phyloP scores from a whole-genome alignment of 805 yeast genomes.

The Citeromyces matritensis region DNA sequence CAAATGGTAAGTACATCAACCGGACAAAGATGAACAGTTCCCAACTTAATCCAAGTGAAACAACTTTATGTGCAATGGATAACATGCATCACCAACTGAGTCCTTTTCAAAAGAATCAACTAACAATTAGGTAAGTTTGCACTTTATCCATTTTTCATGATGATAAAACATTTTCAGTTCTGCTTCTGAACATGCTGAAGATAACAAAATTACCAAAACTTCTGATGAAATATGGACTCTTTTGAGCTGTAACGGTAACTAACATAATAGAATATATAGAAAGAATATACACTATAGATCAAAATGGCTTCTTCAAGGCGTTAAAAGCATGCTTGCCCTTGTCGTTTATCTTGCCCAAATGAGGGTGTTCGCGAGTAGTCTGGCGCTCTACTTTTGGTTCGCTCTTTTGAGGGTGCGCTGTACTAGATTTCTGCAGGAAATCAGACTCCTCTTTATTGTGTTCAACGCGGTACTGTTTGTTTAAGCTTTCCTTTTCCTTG shows the following conservation, averaged over 20 bases:
- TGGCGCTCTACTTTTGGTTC: neutral
- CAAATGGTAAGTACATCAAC: neutral
- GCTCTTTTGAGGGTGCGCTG: neutral
- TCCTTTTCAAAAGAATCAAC: constrained; percentile 33
- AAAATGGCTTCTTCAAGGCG: neutral
- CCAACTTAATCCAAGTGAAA: constrained; percentile 30
- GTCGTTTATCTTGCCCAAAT: neutral
- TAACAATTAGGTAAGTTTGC: constrained; percentile 74
- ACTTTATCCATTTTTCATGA: constrained; percentile 42
- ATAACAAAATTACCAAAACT: constrained; percentile 57
- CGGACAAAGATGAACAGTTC: constrained; percentile 18
- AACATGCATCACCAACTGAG: constrained; percentile 99
- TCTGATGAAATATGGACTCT: constrained; percentile 6
- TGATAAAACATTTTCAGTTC: constrained; percentile 74
- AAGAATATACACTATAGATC: neutral
- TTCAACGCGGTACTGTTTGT: neutral
- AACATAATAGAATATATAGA: no score
- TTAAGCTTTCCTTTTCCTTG: constrained; percentile 17
- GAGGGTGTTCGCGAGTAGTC: neutral
- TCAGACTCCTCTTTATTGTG: constrained; percentile 12
- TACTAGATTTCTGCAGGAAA: constrained; percentile 4
- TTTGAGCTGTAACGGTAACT: no score
- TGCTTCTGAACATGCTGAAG: constrained; percentile 93
- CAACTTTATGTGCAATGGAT: constrained; percentile 62
- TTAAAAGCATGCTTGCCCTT: constrained; percentile 1